Evolutionary conservation across 129 eudicot species (phyloP), one percentile per base, ranked within the genome.

Genomic region (Sambucus nigra): DNA sequence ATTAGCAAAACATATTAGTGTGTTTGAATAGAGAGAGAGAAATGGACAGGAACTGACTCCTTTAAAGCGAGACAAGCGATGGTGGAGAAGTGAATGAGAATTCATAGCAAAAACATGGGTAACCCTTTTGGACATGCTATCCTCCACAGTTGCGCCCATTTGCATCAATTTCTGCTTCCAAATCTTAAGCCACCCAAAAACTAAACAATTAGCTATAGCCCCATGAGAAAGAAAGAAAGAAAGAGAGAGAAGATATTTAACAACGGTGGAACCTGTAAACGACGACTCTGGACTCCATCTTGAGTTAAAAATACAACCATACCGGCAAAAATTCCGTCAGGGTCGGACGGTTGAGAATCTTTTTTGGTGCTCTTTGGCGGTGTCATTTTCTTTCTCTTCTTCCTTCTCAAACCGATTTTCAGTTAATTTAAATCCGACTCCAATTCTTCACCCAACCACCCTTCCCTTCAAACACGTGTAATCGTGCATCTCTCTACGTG

Each of bases 91-190:
- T 0, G 88, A 75, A 48, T 67, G 67, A 17, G 60, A 69, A 64
- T 85, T 64, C 65, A 66, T 63, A 5, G 89, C 95, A 40, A 89
- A 79, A 31, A 89, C 68, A 63, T 85, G 89, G 25, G 94, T 89
- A 8, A 79, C 70, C 29, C 65, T 79, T 21, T 55, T 70, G 4
- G 77, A 66, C n/a, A 81, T 46, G 26, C 56, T 45, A 4, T 63
- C 80, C 60, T 81, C 95, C 25, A 81, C 8, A 9, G 17, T 72
- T 39, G 86, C 98, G 28, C 95, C 98, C 98, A 89, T 71, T 66
- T 89, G 98, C 55, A 48, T 73, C 25, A 89, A 78, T 65, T 74
- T 89, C 58, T 71, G 79, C 94, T 85, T 79, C 98, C 98, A 89
- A 19, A 89, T 74, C 97, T 89, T 44, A 52, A 50, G 17, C 17